phyloP scores from a whole-genome alignment of 148 eudicot genomes.

The Camellia sinensis region DNA sequence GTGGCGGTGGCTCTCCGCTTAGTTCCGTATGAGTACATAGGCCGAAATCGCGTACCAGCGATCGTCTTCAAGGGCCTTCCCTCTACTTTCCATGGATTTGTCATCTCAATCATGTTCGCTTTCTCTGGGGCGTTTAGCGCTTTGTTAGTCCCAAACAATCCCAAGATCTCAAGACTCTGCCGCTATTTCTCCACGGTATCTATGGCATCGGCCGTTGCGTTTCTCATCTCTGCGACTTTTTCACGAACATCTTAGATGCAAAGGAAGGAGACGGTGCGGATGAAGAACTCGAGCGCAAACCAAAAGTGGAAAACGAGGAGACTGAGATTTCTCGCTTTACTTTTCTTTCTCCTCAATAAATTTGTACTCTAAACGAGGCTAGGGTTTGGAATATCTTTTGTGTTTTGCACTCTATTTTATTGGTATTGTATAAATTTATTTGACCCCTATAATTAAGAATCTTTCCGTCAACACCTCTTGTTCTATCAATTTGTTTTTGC shows the following conservation, averaged over 20 bases:
- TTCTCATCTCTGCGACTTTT: background rate
- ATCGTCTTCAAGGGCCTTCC: background rate
- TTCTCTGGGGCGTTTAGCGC: background rate
- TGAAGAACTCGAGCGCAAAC: constrained; percentile 70
- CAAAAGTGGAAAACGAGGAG: no score
- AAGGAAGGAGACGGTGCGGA: constrained; percentile 87
- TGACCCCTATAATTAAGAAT: no score
- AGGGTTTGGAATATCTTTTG: no score
- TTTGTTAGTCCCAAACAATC: background rate
- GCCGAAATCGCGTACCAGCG: background rate
- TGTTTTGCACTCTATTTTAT: no score
- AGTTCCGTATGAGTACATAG: background rate
- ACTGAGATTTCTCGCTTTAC: no score
- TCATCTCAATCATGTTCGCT: background rate
- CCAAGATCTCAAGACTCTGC: background rate
- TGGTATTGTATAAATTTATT: no score
- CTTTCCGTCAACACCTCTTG: no score
- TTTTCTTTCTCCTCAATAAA: no score
- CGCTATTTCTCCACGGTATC: background rate
- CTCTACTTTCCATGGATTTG: background rate
- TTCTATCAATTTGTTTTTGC: no score
- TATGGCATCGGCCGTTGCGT: background rate
- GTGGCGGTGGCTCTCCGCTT: background rate
- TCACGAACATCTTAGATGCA: constrained; percentile 21
- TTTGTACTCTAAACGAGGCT: no score